Base-by-base conservation (phyloP, 1,139 yeast species). In the Nadsonia commutata region DNA sequence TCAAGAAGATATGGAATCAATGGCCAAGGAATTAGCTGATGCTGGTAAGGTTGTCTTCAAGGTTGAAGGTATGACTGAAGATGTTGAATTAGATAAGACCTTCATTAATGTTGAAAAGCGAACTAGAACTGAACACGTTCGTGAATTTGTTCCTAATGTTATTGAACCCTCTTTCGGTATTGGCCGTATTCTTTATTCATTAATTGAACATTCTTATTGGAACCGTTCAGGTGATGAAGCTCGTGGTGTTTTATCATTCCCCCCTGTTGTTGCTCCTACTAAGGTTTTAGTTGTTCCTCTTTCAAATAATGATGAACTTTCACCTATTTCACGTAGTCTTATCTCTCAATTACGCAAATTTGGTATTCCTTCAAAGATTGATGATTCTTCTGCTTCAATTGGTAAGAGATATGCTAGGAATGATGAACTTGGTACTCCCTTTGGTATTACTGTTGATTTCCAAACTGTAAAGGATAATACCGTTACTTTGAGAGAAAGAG, bases 151-250 rank as follows among this genome's bases (percentile, higher is more conserved):
- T 53, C 99, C 99, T 51, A 88, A 85, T 61, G 99, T 93, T 49
- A 93, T 93, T 59, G 99, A 93, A 68, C 99, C 99, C 51, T 93
- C 99, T 6, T 93, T 93, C 58, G 99, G 99, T 74, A 83, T 93
- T 61, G 98, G 98, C 50, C 90, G 99, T 71, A 85, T 93, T 61
- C 71, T 93, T 52, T 93, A 93, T 68, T 75, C 95, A 40, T 67
- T 90, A 53, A 81, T 88, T 59, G 99, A 93, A 70, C 99, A 93
- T 66, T 75, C 76, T 48, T 93, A 80, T 79, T 93, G 96, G 95
- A 67, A 82, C 46, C 81, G 99, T 68, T 84, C 94, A 23, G 95
- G 82, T 59, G 95, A 86, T 59, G 70, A 78, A 43, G 93, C 90
- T 53, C 85, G 98, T 66, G 80, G 83, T 47, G 95, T 85, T 18